Conservation (phyloP, 1,139 yeast genomes). For the Insectozyma bohioensis region DNA sequence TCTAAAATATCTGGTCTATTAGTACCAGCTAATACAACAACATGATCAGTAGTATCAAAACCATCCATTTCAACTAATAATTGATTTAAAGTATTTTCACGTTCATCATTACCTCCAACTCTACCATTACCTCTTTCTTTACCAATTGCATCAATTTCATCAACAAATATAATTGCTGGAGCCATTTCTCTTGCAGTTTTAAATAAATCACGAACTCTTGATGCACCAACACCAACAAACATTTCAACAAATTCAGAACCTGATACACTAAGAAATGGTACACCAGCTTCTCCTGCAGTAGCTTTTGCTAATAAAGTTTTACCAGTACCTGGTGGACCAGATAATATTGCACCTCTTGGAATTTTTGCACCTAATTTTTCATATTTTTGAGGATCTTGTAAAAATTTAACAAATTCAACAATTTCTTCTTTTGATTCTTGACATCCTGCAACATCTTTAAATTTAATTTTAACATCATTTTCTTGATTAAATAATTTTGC, state of each 20-base stretch:
- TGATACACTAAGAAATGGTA: conserved; percentile 78
- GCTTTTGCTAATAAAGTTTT: conserved; percentile 79
- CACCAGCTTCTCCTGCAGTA: conserved; percentile 85
- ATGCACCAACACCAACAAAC: conserved; percentile 86
- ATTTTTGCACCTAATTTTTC: conserved; percentile 80
- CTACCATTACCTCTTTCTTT: conserved; percentile 70
- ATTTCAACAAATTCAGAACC: conserved; percentile 81
- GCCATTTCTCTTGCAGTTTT: conserved; percentile 79
- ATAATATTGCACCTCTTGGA: conserved; percentile 79
- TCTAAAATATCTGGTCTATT: conserved; percentile 79
- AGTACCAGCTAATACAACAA: conserved; percentile 81
- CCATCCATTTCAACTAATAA: conserved; percentile 86
- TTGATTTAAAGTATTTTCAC: conserved; percentile 79
- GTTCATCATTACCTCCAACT: conserved; percentile 73
- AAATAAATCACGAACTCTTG: conserved; percentile 78
- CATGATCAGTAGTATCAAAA: conserved; percentile 69
- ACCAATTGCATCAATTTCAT: conserved; percentile 86
- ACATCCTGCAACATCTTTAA: conserved; percentile 81
- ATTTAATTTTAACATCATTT: conserved; percentile 67
- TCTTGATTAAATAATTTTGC: conserved; percentile 73
- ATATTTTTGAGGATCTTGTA: conserved; percentile 71
- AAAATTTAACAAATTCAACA: conserved; percentile 79
- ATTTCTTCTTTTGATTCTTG: conserved; percentile 83
- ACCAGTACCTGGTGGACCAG: conserved; percentile 91
- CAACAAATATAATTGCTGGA: conserved; percentile 76